Evolutionary conservation across 176 grass and related monocot species (phyloP).

Genomic region (Eleusine indica): DNA sequence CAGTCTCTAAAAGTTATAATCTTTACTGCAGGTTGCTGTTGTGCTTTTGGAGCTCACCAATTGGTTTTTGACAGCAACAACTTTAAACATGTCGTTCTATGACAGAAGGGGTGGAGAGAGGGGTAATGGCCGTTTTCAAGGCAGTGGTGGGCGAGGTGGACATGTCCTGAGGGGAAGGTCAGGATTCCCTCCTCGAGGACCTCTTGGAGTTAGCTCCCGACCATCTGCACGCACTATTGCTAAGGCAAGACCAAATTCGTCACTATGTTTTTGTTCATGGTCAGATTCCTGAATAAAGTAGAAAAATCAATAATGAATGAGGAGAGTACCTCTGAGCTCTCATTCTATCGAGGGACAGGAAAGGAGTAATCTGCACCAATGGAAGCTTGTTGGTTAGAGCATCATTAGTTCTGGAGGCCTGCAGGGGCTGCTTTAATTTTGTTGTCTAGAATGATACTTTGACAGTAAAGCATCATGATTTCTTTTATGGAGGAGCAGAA

Average conservation of each 20-base stretch:
- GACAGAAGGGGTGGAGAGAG: slow-evolving; percentile 67
- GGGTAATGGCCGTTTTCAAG: slow-evolving; percentile 59
- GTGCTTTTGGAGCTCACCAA: slow-evolving; percentile 15
- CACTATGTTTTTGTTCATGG: slow-evolving; percentile 67
- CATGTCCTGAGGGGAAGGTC: slow-evolving; percentile 66
- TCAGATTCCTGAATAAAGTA: slow-evolving; percentile 67
- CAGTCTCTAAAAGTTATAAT: neutral
- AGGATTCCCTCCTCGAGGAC: slow-evolving; percentile 61
- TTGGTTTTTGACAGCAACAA: slow-evolving; percentile 21
- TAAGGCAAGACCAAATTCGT: slow-evolving; percentile 92
- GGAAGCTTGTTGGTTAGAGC: slow-evolving; percentile 41
- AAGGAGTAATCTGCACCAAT: slow-evolving; percentile 11
- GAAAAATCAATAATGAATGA: slow-evolving; percentile 51
- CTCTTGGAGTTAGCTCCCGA: slow-evolving; percentile 82
- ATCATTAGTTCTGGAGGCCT: slow-evolving; percentile 33
- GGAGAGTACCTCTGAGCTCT: slow-evolving; percentile 32
- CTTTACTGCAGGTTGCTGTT: slow-evolving; percentile 45
- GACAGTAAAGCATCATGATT: slow-evolving; percentile 27
- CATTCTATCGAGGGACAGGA: slow-evolving; percentile 38
- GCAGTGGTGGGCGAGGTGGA: slow-evolving; percentile 63
- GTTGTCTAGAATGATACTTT: slow-evolving; percentile 23
- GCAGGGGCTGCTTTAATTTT: slow-evolving; percentile 31
- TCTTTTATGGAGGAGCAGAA: slow-evolving; percentile 34
- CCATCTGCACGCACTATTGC: slow-evolving; percentile 83
- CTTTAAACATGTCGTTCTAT: slow-evolving; percentile 65